phyloP scores from a whole-genome alignment of 768 basidiomycete species.

The Leccinellum albellum region DNA sequence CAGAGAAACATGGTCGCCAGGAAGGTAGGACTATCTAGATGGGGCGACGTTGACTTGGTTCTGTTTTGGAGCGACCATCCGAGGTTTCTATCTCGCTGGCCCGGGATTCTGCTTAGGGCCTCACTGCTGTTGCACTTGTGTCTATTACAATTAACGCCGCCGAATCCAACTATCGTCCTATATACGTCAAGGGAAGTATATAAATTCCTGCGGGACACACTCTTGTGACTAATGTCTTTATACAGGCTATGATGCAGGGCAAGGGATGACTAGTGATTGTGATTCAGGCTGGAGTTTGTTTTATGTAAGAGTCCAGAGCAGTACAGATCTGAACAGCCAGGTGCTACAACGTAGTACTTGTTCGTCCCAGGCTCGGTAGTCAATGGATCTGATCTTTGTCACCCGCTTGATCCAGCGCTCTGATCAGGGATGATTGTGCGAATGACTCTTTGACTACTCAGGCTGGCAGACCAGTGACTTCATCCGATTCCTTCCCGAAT shows the following conservation, averaged over 20 bases:
- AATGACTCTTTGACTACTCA: background rate
- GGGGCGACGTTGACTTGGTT: background rate
- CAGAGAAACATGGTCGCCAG: constrained; percentile 47
- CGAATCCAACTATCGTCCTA: constrained; percentile 71
- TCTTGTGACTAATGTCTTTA: constrained; percentile 2
- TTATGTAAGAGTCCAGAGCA: too few species aligned
- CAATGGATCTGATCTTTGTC: too few species aligned
- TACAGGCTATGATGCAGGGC: constrained; percentile 66
- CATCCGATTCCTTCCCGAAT: background rate
- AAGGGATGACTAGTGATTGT: background rate
- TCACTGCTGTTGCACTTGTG: constrained; percentile 64
- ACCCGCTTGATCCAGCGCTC: too few species aligned
- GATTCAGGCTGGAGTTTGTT: background rate
- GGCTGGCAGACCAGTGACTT: background rate
- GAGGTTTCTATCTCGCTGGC: constrained; percentile 63
- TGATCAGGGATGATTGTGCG: background rate
- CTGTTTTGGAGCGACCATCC: constrained; percentile 60
- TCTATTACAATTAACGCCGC: constrained; percentile 76
- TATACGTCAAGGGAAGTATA: constrained; percentile 59
- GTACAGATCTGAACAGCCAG: constrained; percentile 61
- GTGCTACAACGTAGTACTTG: too few species aligned
- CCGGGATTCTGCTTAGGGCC: constrained; percentile 72
- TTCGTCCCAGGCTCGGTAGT: too few species aligned
- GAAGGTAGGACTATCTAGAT: constrained; percentile 30
- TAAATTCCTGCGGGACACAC: background rate